Evolutionary conservation across 495 filamentous ascomycete species (phyloP), one percentile per base, ranked within the genome.

Genomic region (Aspergillus nidulans): DNA sequence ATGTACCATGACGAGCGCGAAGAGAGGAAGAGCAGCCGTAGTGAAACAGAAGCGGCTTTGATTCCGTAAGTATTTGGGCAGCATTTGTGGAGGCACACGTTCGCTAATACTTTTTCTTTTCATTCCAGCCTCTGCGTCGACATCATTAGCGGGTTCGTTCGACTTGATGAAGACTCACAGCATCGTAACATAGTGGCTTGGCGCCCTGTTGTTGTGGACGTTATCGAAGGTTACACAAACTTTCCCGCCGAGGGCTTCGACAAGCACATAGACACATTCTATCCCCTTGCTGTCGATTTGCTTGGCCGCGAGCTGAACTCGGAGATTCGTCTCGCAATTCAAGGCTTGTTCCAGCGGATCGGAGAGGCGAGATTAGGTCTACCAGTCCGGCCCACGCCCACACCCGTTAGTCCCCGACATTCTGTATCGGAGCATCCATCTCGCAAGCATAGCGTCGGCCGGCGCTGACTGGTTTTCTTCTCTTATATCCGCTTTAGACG

Each of bases 201-300:
- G 94, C 79, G 94, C 30, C 94, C 94, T 1, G 95, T 97, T 1
- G 94, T 98, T 3, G 91, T 98, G 7, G 94, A 96, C 66, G 94
- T 98, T n/a, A 76, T 98, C 28, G 92, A 98, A 59, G 92, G 95
- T 1, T 97, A 92, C 66, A 89, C 84, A 8, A 87, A 87, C 40
- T 97, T 97, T 72, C 88, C 89, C 0, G 74, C 77, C n/a, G 85
- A 86, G 32, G 90, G 85, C 45, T 97, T 98, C 60, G 80, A 81
- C 52, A 85, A 84, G 50, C 84, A 97, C 55, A 78, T 96, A 13
- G 74, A 81, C 32, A 84, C 78, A 1, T 96, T 98, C 70, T 96
- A 96, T 62, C 90, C 94, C 1, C 73, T 97, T 6, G 81, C 80
- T 18, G 82, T 97, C 1, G 92, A 95, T 47, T 65, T 97, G n/a